Conservation (phyloP, 169 alveolate genomes). For the Perkinsus marinus region DNA sequence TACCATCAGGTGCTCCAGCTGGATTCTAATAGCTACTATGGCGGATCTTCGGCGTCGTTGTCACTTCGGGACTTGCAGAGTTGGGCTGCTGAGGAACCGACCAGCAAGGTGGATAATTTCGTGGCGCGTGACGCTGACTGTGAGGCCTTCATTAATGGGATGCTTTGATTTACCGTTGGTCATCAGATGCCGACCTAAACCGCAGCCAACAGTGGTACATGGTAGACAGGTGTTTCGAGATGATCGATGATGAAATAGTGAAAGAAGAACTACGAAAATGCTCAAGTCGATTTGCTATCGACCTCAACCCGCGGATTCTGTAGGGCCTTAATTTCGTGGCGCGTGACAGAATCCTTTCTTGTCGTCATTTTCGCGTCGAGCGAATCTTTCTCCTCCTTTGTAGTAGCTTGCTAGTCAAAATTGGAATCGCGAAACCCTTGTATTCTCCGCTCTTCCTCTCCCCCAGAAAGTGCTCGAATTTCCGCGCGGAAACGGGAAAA, state of each 20-base stretch:
- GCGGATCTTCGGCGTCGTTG: slow-evolving; percentile 71
- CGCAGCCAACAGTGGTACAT: neutral
- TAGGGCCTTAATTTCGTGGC: neutral
- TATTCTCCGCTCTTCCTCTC: neutral
- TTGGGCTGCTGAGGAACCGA: neutral
- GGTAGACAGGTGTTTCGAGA: neutral
- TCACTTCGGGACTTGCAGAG: neutral
- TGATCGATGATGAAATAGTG: neutral
- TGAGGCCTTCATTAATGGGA: no score
- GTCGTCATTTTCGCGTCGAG: no score
- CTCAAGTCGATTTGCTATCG: neutral
- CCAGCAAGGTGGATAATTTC: neutral
- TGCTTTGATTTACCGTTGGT: no score
- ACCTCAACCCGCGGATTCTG: neutral
- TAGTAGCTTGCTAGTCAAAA: no score
- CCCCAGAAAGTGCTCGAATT: neutral
- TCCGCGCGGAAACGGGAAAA: neutral
- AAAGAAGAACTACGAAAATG: neutral
- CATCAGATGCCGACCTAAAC: neutral
- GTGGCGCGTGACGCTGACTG: neutral
- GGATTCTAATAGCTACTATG: slow-evolving; percentile 68
- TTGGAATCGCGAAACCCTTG: neutral
- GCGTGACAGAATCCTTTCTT: no score
- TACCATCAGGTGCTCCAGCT: slow-evolving; percentile 48
- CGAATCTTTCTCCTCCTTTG: no score